Evolutionary conservation across 1,284 basidiomycete genomes (phyloP).

Genomic region (Ganoderma lucidum): DNA sequence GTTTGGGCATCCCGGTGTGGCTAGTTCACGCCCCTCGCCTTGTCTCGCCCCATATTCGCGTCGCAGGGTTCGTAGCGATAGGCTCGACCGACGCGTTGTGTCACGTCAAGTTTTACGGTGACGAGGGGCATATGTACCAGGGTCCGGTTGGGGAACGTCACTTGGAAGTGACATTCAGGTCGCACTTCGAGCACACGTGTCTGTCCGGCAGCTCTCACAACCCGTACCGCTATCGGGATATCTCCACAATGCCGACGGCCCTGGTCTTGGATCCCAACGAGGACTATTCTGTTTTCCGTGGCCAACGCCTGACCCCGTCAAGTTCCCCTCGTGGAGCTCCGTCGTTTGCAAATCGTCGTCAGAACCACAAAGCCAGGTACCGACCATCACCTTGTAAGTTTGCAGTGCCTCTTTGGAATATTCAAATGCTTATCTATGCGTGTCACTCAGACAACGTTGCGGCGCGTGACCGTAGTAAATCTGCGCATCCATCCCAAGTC

Average conservation of each 20-base stretch:
- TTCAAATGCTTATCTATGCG: not conserved
- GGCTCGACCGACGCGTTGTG: not conserved
- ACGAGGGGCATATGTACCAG: not conserved
- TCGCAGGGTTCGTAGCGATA: not conserved
- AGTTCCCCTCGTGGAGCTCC: not conserved
- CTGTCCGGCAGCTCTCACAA: not conserved
- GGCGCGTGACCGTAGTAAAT: not conserved
- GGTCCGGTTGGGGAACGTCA: not conserved
- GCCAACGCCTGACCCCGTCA: not conserved
- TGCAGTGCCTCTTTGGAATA: not conserved
- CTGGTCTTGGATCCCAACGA: not conserved
- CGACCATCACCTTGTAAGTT: not conserved
- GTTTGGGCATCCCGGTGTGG: conserved; percentile 11
- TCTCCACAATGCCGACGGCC: not conserved
- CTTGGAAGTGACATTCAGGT: not conserved
- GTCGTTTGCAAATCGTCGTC: not conserved
- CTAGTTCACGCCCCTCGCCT: not conserved
- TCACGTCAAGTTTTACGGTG: not conserved
- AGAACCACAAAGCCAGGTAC: not conserved
- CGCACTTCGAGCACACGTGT: not conserved
- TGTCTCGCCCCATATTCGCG: not conserved
- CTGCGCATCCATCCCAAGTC: not conserved
- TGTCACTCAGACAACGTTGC: not conserved
- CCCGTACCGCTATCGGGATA: not conserved
- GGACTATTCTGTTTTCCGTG: not conserved